phyloP scores from a whole-genome alignment of 495 filamentous ascomycete genomes.

The Trichoderma gamsii region DNA sequence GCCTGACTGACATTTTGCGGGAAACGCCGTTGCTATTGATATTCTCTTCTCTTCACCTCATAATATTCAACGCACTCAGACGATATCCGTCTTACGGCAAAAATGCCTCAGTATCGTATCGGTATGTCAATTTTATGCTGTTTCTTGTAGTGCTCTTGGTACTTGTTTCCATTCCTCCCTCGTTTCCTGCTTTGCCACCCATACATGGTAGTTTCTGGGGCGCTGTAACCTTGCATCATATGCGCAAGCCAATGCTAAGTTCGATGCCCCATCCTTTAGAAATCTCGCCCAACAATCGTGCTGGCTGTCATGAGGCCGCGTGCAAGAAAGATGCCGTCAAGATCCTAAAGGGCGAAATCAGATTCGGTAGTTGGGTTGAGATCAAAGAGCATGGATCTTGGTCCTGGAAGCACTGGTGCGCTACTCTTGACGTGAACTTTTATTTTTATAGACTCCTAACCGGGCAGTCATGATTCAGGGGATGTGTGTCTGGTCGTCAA shows the following conservation, averaged over 20 bases:
- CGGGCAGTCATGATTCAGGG: slow-evolving; percentile 44
- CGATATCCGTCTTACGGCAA: neutral
- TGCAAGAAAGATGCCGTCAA: slow-evolving; percentile 61
- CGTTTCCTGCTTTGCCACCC: neutral
- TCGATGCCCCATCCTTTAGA: slow-evolving; percentile 41
- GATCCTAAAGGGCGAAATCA: slow-evolving; percentile 70
- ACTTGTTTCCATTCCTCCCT: neutral
- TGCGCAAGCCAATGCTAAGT: slow-evolving; percentile 19
- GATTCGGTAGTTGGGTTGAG: slow-evolving; percentile 62
- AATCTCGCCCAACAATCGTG: slow-evolving; percentile 51
- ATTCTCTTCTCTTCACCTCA: neutral
- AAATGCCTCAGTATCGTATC: slow-evolving; percentile 16
- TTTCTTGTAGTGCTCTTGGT: too few relatives aligned
- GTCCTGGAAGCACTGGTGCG: slow-evolving; percentile 76
- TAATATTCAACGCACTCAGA: neutral
- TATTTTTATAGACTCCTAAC: neutral
- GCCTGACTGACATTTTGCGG: neutral
- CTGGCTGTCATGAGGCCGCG: slow-evolving; percentile 59
- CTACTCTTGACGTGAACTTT: neutral
- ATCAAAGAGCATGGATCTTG: slow-evolving; percentile 44
- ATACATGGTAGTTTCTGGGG: neutral
- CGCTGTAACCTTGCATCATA: neutral
- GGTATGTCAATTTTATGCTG: slow-evolving; percentile 1
- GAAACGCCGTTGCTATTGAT: neutral
- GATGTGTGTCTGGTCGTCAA: slow-evolving; percentile 66